Evolutionary conservation across 2,329 filamentous ascomycete genomes (phyloP), one percentile per base, ranked within the genome.

Genomic region (Neocatenulostroma microsporum): DNA sequence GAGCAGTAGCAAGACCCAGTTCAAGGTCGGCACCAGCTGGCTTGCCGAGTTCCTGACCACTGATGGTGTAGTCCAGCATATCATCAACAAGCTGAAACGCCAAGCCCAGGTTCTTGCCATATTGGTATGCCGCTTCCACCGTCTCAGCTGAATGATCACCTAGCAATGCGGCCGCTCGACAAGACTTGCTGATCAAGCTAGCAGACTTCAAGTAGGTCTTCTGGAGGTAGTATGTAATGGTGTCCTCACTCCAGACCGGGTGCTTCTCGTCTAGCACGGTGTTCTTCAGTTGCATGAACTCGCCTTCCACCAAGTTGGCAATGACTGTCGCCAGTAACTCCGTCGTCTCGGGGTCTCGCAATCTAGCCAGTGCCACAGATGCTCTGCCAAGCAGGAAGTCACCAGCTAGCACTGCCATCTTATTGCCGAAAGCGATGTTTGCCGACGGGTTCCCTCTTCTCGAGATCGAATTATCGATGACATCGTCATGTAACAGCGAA

Each of bases 241-340:
- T 84, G 36, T 94, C 84, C 55, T 95, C 85, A 2, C 82, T 91
- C 76, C 84, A 96, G 8, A 73, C 68, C 1, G 89, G 89, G 49
- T 84, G 80, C 47, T 75, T 72, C 69, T 96, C 89, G 58, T 95
- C 89, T 47, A 76, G 73, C 30, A 84, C 84, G 1, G 91, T 96
- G 63, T 98, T 98, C 68, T 94, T 93, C 52, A 98, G 70, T 69
- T 98, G 91, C 91, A 98, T 98, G 68, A 98, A 96, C 64, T 98
- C 91, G 56, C 91, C 91, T 66, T 98, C 91, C 14, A 98, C 88
- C 18, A 98, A 70, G 60, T 98, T 98, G 29, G 91, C 89, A 50
- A 98, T 96, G 27, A 96, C 91, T 1, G 89, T 96, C 3, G 91
- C 87, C 20, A 98, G 69, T 6, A 98, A 74, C 66, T 98, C 91